These are phyloP conservation scores for Alternaria brassicicola DNA, from an alignment of 2,329 filamentous ascomycete genomes.

Conservation along the genomic window DNA sequence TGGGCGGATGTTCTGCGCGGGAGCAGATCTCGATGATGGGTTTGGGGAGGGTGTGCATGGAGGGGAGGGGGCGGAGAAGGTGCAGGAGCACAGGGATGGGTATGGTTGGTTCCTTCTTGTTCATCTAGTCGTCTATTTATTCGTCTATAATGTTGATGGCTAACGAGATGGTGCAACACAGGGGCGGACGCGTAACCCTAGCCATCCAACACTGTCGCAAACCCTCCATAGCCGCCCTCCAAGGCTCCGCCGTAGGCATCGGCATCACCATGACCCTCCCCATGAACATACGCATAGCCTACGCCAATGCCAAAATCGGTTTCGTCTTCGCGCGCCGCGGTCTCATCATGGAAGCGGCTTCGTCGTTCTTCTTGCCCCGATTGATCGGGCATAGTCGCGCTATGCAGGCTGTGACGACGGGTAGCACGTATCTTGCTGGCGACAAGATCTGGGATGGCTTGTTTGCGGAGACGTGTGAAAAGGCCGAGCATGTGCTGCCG, in stretches of 20 bases:
- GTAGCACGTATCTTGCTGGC: slow-evolving; percentile 60
- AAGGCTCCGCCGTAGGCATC: slow-evolving; percentile 63
- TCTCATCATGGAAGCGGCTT: slow-evolving; percentile 74
- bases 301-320: slow-evolving; percentile 68
- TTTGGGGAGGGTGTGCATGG: slow-evolving; percentile 53
- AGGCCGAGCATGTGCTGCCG: slow-evolving; percentile 65
- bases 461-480: slow-evolving; percentile 69
- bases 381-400: slow-evolving; percentile 70
- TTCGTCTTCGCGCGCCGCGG: slow-evolving; percentile 76
- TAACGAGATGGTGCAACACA: slow-evolving; percentile 16
- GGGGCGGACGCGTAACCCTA: slow-evolving; percentile 55
- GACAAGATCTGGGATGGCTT: slow-evolving; percentile 63
- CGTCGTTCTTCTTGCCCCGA: slow-evolving; percentile 73
- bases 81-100: slow-evolving; percentile 61
- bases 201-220: slow-evolving; percentile 65
- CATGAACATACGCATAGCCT: slow-evolving; percentile 61
- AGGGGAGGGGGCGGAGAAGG: slow-evolving; percentile 50
- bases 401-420: slow-evolving; percentile 70
- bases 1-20: slow-evolving; percentile 61
- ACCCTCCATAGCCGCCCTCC: slow-evolving; percentile 61
- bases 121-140: not conserved
- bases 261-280: slow-evolving; percentile 66
- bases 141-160: not conserved
- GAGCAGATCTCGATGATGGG: slow-evolving; percentile 61
- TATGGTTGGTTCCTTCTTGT: slow-evolving; percentile 23